Percentiles rank a stretch among this genome's conserved stretches.
These are phyloP conservation scores for Monilinia fructicola DNA, from an alignment of 2,329 filamentous ascomycete genomes.

Conservation along the genomic window DNA sequence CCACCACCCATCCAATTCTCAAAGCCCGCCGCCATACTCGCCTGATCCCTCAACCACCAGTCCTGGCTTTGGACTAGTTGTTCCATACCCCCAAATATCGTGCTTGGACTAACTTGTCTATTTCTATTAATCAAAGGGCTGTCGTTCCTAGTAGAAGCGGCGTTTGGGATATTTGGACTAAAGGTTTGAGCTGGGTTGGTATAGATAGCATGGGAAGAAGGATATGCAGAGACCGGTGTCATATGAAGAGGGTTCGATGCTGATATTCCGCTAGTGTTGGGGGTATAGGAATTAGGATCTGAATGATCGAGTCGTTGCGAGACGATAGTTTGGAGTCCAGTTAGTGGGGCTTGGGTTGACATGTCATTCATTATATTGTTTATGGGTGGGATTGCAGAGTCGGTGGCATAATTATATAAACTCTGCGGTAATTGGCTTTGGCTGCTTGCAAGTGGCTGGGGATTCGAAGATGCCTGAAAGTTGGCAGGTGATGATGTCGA, in stretches of 20 bases:
- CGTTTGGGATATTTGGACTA: neutral
- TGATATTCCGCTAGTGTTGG: neutral
- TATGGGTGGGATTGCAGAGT: neutral
- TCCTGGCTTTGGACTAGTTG: slow-evolving; percentile 63
- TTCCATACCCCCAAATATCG: slow-evolving; percentile 59
- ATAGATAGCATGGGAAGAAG: neutral
- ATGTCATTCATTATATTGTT: neutral
- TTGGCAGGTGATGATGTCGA: slow-evolving; percentile 31
- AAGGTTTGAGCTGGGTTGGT: slow-evolving; percentile 1
- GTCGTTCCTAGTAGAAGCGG: neutral
- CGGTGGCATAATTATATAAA: slow-evolving; percentile 34
- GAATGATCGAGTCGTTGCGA: slow-evolving; percentile 4
- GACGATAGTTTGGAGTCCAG: neutral
- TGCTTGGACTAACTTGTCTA: slow-evolving; percentile 46
- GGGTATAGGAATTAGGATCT: slow-evolving; percentile 6
- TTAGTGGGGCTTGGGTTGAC: neutral
- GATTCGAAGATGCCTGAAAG: slow-evolving; percentile 22
- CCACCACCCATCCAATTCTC: slow-evolving; percentile 54
- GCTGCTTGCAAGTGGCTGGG: slow-evolving; percentile 19
- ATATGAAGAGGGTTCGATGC: slow-evolving; percentile 9
- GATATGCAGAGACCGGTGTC: neutral
- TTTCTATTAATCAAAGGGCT: neutral
- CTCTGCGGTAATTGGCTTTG: slow-evolving; percentile 37
- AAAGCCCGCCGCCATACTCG: slow-evolving; percentile 58
- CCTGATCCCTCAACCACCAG: slow-evolving; percentile 64